A percentile compares a stretch with the other conserved stretches of the same genome.
Evolutionary conservation across 2,329 filamentous ascomycete genomes (phyloP).

Genomic region (Penicillium sp.): DNA sequence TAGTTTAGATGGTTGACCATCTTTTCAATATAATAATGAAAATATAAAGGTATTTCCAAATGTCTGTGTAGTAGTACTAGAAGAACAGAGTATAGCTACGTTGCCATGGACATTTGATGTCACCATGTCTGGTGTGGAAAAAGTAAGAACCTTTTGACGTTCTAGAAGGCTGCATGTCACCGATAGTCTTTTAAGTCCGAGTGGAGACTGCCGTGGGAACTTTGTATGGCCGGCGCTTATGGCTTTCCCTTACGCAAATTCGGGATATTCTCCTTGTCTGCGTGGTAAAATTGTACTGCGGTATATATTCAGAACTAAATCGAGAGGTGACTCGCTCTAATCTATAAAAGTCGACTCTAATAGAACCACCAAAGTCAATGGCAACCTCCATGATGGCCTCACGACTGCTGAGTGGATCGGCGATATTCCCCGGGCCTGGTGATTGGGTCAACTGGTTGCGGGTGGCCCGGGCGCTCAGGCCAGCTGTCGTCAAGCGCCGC

Average conservation of each 20-base stretch:
- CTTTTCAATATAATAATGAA: not conserved
- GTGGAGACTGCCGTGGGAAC: not conserved
- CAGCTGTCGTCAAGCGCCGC: constrained; percentile 30
- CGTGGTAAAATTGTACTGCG: no score
- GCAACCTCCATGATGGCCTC: not conserved
- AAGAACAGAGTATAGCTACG: not conserved
- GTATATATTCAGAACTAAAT: no score
- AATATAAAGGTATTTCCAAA: not conserved
- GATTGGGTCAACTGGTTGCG: constrained; percentile 20
- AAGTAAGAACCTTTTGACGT: not conserved
- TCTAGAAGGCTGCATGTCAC: constrained; percentile 8
- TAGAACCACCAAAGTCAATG: not conserved
- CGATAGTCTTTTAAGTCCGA: not conserved
- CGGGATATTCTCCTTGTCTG: not conserved
- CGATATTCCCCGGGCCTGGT: constrained; percentile 14
- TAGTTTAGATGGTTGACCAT: not conserved
- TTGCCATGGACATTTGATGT: not conserved
- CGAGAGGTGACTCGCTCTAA: not conserved
- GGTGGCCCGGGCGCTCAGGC: constrained; percentile 32
- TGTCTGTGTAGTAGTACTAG: not conserved
- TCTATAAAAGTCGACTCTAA: not conserved
- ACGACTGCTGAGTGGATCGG: constrained; percentile 9
- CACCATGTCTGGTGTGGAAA: not conserved
- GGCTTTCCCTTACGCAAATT: not conserved
- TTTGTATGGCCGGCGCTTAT: not conserved